Evolutionary conservation across 2,329 filamentous ascomycete species (phyloP), one percentile per base, ranked within the genome.

Genomic region (Colletotrichum sp.): DNA sequence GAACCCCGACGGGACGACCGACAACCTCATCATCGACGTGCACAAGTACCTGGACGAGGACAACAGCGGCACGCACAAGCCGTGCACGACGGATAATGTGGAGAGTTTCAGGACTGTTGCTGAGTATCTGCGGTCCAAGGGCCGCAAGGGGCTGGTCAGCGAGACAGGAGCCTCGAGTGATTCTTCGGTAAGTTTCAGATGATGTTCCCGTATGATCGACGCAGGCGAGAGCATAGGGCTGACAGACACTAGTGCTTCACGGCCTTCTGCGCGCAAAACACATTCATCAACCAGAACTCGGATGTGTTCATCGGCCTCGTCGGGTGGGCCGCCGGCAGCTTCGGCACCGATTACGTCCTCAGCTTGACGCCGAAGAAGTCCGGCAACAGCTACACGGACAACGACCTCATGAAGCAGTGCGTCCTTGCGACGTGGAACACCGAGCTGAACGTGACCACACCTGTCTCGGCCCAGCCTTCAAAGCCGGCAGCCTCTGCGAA

Each of bases 31-130:
- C 13, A 85, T 92, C 34, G 91, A 92, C 77, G 84, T 93, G 13
- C 91, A 93, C 83, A 89, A 92, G 81, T 93, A 92, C 80, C 87
- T 93, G 6, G 91, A 92, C 78, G 85, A 83, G 24, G 89, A 92
- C 83, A 89, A 90, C 83, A 89, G 88, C 9, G 91, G 91, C 49
- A 89, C 88, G 1, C 83, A 89, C 76, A 77, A 82, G 6, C 84
- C 88, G 70, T 93, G 91, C 81, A 87, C 87, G 2, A 90, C 87
- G 5, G 86, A 92, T 78, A 90, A 91, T 62, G 83, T 89, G 4
- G 85, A 85, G 49, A 87, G 84, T 4, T 90, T 92, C 80, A 81
- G 81, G 24, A 83, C 84, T 0, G 81, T 91, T 2, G 88, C 89
- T 1, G 81, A 83, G 4, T 91, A 86, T 78, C 77, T 92, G 68